Evolutionary conservation across 2,329 filamentous ascomycete genomes (phyloP), one percentile per base, ranked within the genome.

Genomic region (Colletotrichum graminicola): DNA sequence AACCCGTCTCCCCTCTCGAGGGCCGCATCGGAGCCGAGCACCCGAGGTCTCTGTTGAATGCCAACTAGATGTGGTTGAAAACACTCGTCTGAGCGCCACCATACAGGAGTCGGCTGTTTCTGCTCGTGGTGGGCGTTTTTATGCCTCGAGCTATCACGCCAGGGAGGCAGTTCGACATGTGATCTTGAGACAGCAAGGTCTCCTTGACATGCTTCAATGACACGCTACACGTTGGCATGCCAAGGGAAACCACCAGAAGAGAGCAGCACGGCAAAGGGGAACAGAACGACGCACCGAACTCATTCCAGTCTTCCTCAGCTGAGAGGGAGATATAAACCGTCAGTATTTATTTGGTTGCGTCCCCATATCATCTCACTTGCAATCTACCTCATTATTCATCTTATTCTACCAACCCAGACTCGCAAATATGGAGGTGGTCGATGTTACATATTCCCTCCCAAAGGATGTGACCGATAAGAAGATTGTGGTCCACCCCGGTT

Each of bases 391-490:
- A 6, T 3, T 23, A 1, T n/a, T 16, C 21, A 3, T 1, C 23
- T 21, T 18, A 16, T 12, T 29, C 18, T 6, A 10, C 23, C 49
- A 34, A 5, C 11, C 34, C 7, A 4, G 18, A 34, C 36, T 29
- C 23, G 6, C 11, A 16, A 45, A 52, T 11, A 63, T 63, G 61
- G 61, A 36, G 1, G 23, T 12, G 7, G 49, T 63, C 26, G 6
- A 54, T 18, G 61, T 63, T 18, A 54, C 47, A 2, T 63, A 63
- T 12, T 63, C 61, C 36, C 49, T 63, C 3, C 61, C 61, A 1
- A 45, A 45, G 49, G 49, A 55, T 2, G 47, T 54, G 45, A 54
- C 52, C 26, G 49, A 55, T 7, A 54, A 63, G 36, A 54, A 54
- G 61, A 23, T 45, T 12, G 34, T 54, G 23, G 61, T 54, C 18